Conservation (phyloP, 495 filamentous ascomycete genomes). For the Recurvomyces mirabilis region DNA sequence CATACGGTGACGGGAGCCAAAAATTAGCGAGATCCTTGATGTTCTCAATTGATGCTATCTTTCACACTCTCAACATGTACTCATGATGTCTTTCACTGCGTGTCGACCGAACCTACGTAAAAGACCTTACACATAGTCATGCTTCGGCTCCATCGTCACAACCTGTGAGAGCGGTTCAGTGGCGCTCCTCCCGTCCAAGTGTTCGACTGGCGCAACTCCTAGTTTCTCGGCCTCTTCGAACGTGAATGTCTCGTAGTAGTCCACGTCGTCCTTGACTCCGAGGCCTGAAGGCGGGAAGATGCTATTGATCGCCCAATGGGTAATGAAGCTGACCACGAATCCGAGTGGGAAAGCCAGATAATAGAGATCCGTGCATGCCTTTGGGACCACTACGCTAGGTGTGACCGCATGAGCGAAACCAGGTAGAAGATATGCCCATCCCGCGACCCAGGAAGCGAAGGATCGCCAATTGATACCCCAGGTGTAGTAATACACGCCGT, state of each 20-base stretch:
- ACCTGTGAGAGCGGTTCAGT: too few relatives aligned
- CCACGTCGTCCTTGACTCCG: slow-evolving; percentile 24
- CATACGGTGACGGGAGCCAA: too few relatives aligned
- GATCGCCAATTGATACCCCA: slow-evolving; percentile 7
- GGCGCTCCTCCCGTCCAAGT: too few relatives aligned
- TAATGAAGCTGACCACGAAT: slow-evolving; percentile 7
- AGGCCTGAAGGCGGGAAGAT: slow-evolving; percentile 18
- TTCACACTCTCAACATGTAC: too few relatives aligned
- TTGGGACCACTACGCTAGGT: slow-evolving; percentile 2
- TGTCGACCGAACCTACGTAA: too few relatives aligned
- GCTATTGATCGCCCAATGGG: slow-evolving; percentile 15
- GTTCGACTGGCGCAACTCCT: slow-evolving; percentile 14
- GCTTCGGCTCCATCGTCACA: too few relatives aligned
- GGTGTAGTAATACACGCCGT: slow-evolving; percentile 5
- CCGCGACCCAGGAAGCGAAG: slow-evolving; percentile 4
- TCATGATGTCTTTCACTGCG: too few relatives aligned
- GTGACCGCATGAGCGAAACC: slow-evolving; percentile 11
- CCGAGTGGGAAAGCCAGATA: slow-evolving; percentile 8
- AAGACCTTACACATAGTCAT: too few relatives aligned
- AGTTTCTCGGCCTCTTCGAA: slow-evolving; percentile 19
- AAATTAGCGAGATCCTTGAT: too few relatives aligned
- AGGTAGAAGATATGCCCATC: slow-evolving; percentile 7
- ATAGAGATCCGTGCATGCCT: slow-evolving; percentile 8
- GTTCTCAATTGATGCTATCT: too few relatives aligned
- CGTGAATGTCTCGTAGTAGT: slow-evolving; percentile 27